Evolutionary conservation across 345 rosid species (phyloP).

Genomic region (Eucalyptus sp.): DNA sequence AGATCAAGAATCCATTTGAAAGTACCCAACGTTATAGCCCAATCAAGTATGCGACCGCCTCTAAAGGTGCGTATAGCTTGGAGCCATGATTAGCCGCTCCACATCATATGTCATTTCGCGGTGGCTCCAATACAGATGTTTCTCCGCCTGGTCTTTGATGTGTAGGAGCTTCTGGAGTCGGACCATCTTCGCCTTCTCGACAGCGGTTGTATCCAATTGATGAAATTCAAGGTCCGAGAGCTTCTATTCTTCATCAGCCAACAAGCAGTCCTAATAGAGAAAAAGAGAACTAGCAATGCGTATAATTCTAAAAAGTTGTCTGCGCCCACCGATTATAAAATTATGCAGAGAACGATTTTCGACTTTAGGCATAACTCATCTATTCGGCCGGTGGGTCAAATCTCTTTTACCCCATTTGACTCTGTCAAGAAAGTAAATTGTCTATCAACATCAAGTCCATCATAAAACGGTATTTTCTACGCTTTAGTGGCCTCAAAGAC

Average conservation of each 20-base stretch:
- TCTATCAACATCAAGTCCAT: no score
- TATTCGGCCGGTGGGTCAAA: fast-evolving
- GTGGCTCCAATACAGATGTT: background rate
- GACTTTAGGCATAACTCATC: background rate
- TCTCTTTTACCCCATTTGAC: no score
- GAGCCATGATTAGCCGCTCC: background rate
- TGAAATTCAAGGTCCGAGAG: background rate
- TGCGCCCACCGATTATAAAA: background rate
- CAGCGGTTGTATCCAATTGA: background rate
- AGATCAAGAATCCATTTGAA: background rate
- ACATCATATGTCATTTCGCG: fast-evolving
- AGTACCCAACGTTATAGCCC: background rate
- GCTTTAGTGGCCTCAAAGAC: no score
- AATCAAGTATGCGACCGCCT: no score
- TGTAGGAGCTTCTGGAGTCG: background rate
- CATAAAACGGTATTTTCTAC: no score
- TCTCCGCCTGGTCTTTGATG: background rate
- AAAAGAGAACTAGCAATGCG: background rate
- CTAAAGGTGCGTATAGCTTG: background rate
- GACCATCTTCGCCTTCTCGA: background rate
- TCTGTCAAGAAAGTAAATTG: no score
- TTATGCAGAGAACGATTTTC: background rate
- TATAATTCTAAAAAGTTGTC: background rate
- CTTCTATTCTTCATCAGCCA: background rate
- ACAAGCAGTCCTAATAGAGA: background rate